phyloP scores from a whole-genome alignment of 371 early-diverging fungal genomes.

The Parasitella parasitica region DNA sequence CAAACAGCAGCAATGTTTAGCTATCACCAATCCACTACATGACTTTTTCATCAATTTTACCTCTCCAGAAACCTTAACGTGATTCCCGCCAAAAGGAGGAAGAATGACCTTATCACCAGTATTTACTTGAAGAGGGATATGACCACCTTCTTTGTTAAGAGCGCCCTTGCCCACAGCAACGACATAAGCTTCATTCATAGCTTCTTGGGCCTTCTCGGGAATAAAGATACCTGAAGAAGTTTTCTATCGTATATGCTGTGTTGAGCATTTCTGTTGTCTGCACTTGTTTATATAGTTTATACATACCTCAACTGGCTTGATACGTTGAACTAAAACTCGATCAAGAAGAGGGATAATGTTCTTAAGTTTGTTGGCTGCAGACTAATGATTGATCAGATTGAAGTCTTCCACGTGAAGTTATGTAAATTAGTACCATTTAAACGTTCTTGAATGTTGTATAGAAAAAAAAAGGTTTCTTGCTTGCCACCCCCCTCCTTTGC shows the following conservation, averaged over 20 bases:
- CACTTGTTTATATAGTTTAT: not conserved
- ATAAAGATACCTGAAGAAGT: slow-evolving; percentile 95
- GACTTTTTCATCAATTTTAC: no score
- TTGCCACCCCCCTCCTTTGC: no score
- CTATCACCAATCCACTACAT: no score
- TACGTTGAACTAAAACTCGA: slow-evolving; percentile 94
- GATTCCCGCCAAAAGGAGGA: slow-evolving; percentile 91
- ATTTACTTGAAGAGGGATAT: slow-evolving; percentile 78
- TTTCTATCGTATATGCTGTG: slow-evolving; percentile 54
- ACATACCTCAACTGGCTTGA: slow-evolving; percentile 91
- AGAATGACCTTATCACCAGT: slow-evolving; percentile 94
- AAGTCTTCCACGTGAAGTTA: not conserved
- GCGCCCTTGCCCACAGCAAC: slow-evolving; percentile 94
- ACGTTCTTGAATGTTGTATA: no score
- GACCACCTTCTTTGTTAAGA: slow-evolving; percentile 82
- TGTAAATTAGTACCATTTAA: not conserved
- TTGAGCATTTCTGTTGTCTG: not conserved
- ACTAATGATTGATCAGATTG: slow-evolving; percentile 11
- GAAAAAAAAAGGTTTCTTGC: not conserved
- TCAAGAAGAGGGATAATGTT: slow-evolving; percentile 78
- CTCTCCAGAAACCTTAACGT: slow-evolving; percentile 86
- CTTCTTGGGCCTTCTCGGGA: slow-evolving; percentile 97
- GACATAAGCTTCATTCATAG: slow-evolving; percentile 90
- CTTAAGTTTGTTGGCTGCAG: slow-evolving; percentile 54
- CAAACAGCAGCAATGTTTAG: not conserved